Evolutionary conservation across 2,329 filamentous ascomycete species (phyloP).

Genomic region (Colletotrichum shisoi): DNA sequence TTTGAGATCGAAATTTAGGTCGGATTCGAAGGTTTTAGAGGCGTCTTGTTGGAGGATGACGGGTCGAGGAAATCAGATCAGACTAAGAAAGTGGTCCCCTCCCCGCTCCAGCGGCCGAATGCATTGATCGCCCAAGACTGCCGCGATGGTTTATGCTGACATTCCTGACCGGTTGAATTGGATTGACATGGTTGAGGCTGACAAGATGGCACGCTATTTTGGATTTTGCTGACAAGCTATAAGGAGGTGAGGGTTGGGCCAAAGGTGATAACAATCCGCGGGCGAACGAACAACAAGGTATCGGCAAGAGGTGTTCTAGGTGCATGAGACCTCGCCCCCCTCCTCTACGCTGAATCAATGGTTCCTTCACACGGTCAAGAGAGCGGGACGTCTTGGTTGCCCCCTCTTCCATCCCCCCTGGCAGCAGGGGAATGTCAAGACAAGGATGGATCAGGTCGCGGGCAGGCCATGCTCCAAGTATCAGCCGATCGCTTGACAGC

Average conservation of each 20-base stretch:
- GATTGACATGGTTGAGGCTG: conserved; percentile 25
- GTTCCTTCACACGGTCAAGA: conserved; percentile 15
- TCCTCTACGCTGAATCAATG: conserved; percentile 8
- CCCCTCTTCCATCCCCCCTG: conserved; percentile 4
- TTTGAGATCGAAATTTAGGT: conserved; percentile 13
- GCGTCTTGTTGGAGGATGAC: neutral
- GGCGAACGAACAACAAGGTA: neutral
- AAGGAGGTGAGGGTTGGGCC: conserved; percentile 6
- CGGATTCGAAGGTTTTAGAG: conserved; percentile 5
- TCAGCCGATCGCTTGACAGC: conserved; percentile 33
- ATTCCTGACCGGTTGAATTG: conserved; percentile 5
- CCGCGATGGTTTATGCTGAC: conserved; percentile 31
- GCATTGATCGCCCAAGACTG: conserved; percentile 34
- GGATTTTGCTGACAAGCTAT: conserved; percentile 22
- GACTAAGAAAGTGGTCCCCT: conserved; percentile 8
- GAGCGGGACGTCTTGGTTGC: conserved; percentile 25
- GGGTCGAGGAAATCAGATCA: conserved; percentile 13
- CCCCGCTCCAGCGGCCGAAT: conserved; percentile 2
- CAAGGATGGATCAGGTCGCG: conserved; percentile 36
- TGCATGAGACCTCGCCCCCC: conserved; percentile 24
- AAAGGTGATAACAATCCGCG: conserved; percentile 14
- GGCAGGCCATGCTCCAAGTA: conserved; percentile 20
- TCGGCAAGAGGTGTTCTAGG: conserved; percentile 14
- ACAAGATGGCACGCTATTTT: conserved; percentile 33
- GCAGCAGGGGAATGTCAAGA: neutral